Percentiles rank a stretch among this genome's conserved stretches.
These are phyloP conservation scores for Zizania palustris DNA, from an alignment of 202 grass and related monocot genomes.

Conservation along the genomic window DNA sequence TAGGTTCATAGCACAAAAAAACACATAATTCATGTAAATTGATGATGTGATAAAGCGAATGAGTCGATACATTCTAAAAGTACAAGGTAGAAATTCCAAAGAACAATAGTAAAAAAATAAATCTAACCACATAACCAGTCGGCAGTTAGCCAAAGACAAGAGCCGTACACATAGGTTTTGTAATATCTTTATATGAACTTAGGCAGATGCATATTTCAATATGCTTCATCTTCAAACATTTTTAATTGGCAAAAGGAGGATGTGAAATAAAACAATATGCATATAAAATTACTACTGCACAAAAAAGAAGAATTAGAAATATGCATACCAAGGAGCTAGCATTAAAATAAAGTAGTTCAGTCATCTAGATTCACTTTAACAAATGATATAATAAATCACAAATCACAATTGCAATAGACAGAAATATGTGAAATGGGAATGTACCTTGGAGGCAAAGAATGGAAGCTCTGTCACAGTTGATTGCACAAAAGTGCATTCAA, in stretches of 20 bases:
- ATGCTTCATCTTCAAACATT: conserved; percentile 1
- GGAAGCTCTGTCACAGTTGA: conserved; percentile 86
- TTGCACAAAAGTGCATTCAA: conserved; percentile 94
- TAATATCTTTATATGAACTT: not conserved
- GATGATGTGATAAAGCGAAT: not conserved
- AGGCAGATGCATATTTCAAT: not conserved
- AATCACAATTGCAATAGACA: conserved; percentile 31
- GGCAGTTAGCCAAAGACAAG: conserved; percentile 3
- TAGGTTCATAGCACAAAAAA: not conserved
- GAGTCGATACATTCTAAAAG: not conserved
- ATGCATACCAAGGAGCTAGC: not conserved
- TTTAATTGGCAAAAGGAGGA: not conserved
- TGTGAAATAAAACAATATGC: conserved; percentile 10
- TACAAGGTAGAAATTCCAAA: conserved; percentile 4
- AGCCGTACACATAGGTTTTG: not conserved
- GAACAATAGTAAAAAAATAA: not conserved
- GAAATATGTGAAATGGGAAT: conserved; percentile 2
- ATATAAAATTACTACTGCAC: not conserved
- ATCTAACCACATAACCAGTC: not conserved
- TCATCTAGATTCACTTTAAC: conserved; percentile 25
- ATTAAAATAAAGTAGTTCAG: not conserved
- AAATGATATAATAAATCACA: not conserved
- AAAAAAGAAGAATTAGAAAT: not conserved
- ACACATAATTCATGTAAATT: not conserved
- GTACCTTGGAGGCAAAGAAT: conserved; percentile 99